These are phyloP conservation scores for Taphrina populina DNA, from an alignment of 1,139 yeast species.

Conservation along the genomic window DNA sequence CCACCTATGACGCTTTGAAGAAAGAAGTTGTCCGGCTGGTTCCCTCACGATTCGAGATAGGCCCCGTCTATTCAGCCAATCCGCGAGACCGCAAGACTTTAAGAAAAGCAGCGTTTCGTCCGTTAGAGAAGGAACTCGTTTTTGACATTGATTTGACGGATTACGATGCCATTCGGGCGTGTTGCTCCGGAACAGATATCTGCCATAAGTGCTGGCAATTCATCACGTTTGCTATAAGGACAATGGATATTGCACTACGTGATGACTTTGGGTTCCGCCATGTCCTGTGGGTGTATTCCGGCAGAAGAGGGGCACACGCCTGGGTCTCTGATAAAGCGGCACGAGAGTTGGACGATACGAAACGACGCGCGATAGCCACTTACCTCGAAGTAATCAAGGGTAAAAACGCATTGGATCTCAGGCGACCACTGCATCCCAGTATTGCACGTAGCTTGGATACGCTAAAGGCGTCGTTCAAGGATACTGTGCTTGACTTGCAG, in stretches of 20 bases:
- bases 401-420: slow-evolving; percentile 55
- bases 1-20: slow-evolving; percentile 68
- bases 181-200: slow-evolving; percentile 82
- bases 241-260: slow-evolving; percentile 66
- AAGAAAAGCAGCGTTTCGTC: slow-evolving; percentile 77
- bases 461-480: slow-evolving; percentile 62
- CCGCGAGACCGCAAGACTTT: slow-evolving; percentile 79
- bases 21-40: slow-evolving; percentile 66
- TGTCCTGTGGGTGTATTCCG: slow-evolving; percentile 93
- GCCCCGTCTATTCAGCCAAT: slow-evolving; percentile 83
- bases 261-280: slow-evolving; percentile 89
- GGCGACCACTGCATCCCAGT: slow-evolving; percentile 89
- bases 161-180: slow-evolving; percentile 89
- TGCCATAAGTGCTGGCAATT: slow-evolving; percentile 93
- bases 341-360: slow-evolving; percentile 65
- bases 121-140: slow-evolving; percentile 81
- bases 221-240: slow-evolving; percentile 78
- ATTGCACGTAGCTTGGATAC: slow-evolving; percentile 68
- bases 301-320: slow-evolving; percentile 99
- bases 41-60: slow-evolving; percentile 92
- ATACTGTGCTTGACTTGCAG: slow-evolving; percentile 71
- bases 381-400: slow-evolving; percentile 75
- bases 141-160: slow-evolving; percentile 98
- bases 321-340: slow-evolving; percentile 93
- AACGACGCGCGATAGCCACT: slow-evolving; percentile 75